These are phyloP conservation scores for Pseudonectria foliicola DNA, from an alignment of 2,329 filamentous ascomycete genomes.

Conservation along the genomic window DNA sequence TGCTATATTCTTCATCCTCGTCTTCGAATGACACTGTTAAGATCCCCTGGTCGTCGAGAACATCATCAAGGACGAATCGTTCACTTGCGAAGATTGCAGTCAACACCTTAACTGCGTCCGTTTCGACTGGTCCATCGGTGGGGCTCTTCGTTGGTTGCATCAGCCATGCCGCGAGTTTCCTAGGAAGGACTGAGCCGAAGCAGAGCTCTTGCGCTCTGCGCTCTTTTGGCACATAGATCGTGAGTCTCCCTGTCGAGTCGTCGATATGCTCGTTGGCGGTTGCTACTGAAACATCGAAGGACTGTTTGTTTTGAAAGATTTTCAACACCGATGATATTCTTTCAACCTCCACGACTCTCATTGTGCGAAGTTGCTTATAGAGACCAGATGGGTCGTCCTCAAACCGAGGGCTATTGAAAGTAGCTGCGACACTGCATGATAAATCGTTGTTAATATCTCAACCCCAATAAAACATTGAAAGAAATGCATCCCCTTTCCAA, in stretches of 20 bases:
- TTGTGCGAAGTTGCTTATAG: conserved; percentile 6
- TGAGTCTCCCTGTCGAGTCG: conserved; percentile 1
- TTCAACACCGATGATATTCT: conserved; percentile 5
- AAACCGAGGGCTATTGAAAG: conserved; percentile 10
- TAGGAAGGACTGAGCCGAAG: conserved; percentile 10
- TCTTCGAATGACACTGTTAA: conserved; percentile 7
- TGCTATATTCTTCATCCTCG: conserved; percentile 1
- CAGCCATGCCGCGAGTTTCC: conserved; percentile 10
- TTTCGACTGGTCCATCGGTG: conserved; percentile 1
- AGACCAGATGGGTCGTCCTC: accelerated
- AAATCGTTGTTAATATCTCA: not conserved
- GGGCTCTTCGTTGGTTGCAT: conserved; percentile 1
- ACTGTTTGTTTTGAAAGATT: conserved; percentile 1
- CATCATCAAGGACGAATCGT: conserved; percentile 2
- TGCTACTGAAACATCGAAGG: not conserved
- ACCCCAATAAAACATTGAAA: too few species aligned
- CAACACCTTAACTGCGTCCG: conserved; percentile 4
- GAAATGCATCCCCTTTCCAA: not conserved
- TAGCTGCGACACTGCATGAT: conserved; percentile 9
- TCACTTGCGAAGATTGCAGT: conserved; percentile 11
- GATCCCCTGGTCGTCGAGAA: conserved; percentile 12
- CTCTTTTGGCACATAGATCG: conserved; percentile 7
- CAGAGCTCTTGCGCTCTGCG: conserved; percentile 7
- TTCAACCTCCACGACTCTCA: conserved; percentile 7
- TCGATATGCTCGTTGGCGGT: conserved; percentile 11